Evolutionary conservation across 2,329 filamentous ascomycete species (phyloP).

Genomic region (Amphichorda felina): DNA sequence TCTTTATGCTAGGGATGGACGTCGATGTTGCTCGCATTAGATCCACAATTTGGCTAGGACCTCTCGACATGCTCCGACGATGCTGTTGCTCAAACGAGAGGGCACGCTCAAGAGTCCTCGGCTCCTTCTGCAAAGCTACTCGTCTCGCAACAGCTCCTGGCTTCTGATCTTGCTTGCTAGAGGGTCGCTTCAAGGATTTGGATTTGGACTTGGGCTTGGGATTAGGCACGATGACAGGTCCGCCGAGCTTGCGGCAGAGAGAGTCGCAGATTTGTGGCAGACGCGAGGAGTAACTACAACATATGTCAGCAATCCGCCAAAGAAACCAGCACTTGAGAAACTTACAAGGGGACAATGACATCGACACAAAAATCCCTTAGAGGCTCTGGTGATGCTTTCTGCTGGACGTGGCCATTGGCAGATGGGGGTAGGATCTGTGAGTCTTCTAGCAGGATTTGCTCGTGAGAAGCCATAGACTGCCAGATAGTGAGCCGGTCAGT

Average conservation of each 20-base stretch:
- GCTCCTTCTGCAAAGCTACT: slow-evolving; percentile 23
- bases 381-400: slow-evolving; percentile 42
- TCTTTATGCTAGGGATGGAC: slow-evolving; percentile 48
- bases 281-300: slow-evolving; percentile 55
- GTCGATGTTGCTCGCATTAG: slow-evolving; percentile 53
- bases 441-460: slow-evolving; percentile 36
- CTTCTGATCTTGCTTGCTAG: slow-evolving; percentile 29
- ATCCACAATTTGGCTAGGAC: slow-evolving; percentile 45
- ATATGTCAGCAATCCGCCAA: not conserved
- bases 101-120: slow-evolving; percentile 48
- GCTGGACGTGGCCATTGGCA: slow-evolving; percentile 21
- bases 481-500: slow-evolving; percentile 74
- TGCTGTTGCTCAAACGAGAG: slow-evolving; percentile 46
- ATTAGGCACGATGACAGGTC: slow-evolving; percentile 48
- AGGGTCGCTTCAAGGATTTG: slow-evolving; percentile 30
- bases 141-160: slow-evolving; percentile 42
- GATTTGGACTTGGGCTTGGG: slow-evolving; percentile 33
- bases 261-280: slow-evolving; percentile 59
- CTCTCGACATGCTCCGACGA: slow-evolving; percentile 41
- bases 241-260: slow-evolving; percentile 67
- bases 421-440: slow-evolving; percentile 25
- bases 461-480: slow-evolving; percentile 62
- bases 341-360: slow-evolving; percentile 69
- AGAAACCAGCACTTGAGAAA: slow-evolving; percentile 3
- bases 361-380: slow-evolving; percentile 69